Base-by-base conservation (phyloP, 345 rosid species). In the Pugionium cornutum region DNA sequence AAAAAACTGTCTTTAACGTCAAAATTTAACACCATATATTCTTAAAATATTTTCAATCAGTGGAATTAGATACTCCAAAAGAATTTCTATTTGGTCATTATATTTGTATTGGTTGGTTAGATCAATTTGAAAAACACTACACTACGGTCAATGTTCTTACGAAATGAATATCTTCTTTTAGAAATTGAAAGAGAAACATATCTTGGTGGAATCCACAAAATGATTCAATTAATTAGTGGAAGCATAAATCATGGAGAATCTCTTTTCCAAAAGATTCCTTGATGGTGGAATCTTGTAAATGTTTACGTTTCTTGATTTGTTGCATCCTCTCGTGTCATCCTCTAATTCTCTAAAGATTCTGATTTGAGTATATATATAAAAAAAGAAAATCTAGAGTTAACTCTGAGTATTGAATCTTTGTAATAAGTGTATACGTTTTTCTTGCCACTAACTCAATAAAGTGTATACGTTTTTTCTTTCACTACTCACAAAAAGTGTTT, bases 211-310 rank as follows among this genome's bases (percentile, higher is more conserved):
- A 72, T 72, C 70, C 69, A 72, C 69, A 50, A 40, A 50, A 40
- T 25, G 49, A 56, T 11, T 70, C 75, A 63, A 55, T 55, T 70
- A 30, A 37, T 32, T 56, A 64, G 75, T 71, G 75, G 65, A 64
- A 40, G 53, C 75, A 71, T 72, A 49, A 72, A 57, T 72, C 70
- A 49, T 49, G 70, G 70, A 44, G 60, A 71, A 71, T 72, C 70
- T 72, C 6, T 55, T 64, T 70, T 56, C 41, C 4, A 71, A 55
- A 63, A 55, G 64, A 71, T 71, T 64, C 60, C 49, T 64, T 47
- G 6, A 10, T 62, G 44, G 51, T 62, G 64, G 64, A 62, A 63
- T 62, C 75, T 70, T 70, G 30, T 46, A 55, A 7, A 31, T 62
- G 0, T 64, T 49, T 56, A 50, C 64, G 76, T 64, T 64, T 56